Conservation (phyloP, 2,329 filamentous ascomycete genomes). For the Sporothrix dimorphospora region DNA sequence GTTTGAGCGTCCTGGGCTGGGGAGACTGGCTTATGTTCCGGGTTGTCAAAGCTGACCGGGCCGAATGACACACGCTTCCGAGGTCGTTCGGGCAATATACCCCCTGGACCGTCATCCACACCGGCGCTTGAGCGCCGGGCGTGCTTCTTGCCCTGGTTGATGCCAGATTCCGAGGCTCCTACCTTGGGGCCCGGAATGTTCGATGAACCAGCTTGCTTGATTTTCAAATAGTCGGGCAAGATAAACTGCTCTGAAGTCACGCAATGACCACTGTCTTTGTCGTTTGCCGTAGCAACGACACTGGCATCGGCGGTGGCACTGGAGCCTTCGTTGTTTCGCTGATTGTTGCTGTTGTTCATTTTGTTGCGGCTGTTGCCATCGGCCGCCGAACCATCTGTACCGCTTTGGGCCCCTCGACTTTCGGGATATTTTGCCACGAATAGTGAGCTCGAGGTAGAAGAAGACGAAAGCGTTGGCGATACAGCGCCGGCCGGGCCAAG, state of each 20-base stretch:
- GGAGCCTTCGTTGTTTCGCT: background rate
- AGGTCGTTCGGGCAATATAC: background rate
- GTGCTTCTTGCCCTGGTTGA: background rate
- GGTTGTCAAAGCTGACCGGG: background rate
- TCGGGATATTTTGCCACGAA: background rate
- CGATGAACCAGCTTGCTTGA: background rate
- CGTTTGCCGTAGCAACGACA: background rate
- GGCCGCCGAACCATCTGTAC: background rate
- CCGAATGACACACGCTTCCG: conserved; percentile 12
- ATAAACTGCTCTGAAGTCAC: background rate
- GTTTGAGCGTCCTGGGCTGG: background rate
- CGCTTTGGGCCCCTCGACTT: background rate
- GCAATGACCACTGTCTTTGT: background rate
- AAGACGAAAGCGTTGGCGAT: background rate
- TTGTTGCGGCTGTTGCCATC: background rate
- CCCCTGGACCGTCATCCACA: background rate
- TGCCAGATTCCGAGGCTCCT: background rate
- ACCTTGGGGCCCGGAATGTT: background rate
- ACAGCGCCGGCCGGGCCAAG: background rate
- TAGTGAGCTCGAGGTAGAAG: background rate
- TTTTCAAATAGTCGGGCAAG: background rate
- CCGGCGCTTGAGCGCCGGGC: background rate
- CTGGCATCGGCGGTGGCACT: background rate
- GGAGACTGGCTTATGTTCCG: background rate
- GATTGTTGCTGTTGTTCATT: background rate